These are phyloP conservation scores for Paracoccidioides lutzii DNA, from an alignment of 2,329 filamentous ascomycete genomes.

Conservation along the genomic window DNA sequence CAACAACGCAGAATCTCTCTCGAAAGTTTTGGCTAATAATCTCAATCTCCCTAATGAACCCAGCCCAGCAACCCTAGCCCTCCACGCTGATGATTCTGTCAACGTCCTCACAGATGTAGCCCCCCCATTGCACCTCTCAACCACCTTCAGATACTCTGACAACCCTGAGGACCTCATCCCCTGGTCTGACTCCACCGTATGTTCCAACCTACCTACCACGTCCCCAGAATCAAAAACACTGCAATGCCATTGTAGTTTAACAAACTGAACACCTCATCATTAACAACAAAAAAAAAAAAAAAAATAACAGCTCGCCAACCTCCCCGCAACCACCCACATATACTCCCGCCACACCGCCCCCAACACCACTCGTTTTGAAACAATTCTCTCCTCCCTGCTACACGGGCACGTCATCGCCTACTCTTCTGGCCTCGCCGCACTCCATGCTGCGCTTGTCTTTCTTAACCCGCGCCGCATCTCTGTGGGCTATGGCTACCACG, in stretches of 20 bases:
- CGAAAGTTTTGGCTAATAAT: neutral
- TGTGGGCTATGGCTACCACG: conserved; percentile 80
- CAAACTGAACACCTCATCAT: neutral
- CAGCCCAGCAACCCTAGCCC: conserved; percentile 52
- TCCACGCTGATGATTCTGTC: conserved; percentile 71
- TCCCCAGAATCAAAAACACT: conserved; percentile 11
- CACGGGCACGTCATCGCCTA: conserved; percentile 57
- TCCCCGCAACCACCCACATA: conserved; percentile 42
- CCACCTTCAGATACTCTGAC: conserved; percentile 70
- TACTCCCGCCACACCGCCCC: conserved; percentile 74
- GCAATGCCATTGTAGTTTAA: neutral
- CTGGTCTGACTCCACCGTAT: conserved; percentile 42
- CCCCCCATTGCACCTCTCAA: conserved; percentile 79
- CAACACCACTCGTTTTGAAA: conserved; percentile 73
- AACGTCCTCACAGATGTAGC: conserved; percentile 67
- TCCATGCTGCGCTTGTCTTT: conserved; percentile 75
- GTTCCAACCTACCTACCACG: conserved; percentile 14
- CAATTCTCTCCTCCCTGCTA: conserved; percentile 64
- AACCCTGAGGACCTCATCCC: conserved; percentile 55
- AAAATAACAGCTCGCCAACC: conserved; percentile 6
- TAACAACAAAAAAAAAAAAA: too few species aligned
- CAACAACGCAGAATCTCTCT: neutral
- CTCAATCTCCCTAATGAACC: conserved; percentile 9
- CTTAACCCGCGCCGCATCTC: conserved; percentile 72
- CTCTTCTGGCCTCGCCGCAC: conserved; percentile 70